Conservation (phyloP, 768 basidiomycete genomes). For the Naganishia randhawae region DNA sequence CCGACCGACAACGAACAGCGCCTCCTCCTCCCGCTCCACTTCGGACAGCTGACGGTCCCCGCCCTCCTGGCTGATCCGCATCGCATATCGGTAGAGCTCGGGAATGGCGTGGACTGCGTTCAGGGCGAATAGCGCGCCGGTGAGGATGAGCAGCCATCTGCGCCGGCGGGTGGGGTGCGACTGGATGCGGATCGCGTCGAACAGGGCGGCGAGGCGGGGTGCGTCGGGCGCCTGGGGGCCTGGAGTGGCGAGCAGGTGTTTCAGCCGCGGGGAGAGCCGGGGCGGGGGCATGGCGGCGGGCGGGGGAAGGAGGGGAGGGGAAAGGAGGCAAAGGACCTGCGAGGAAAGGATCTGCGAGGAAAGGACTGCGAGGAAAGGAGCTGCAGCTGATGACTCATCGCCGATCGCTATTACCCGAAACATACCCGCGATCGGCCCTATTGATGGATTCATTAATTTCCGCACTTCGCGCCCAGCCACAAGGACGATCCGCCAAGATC, state of each 20-base stretch:
- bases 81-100: conserved; percentile 11
- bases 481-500: not conserved
- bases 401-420: not conserved
- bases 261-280: not conserved
- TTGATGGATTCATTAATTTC: not conserved
- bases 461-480: not conserved
- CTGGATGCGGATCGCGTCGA: not conserved
- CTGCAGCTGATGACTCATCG: not conserved
- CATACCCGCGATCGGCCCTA: too few relatives aligned
- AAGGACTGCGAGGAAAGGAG: too few relatives aligned
- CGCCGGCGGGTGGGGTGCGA: too few relatives aligned
- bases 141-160: conserved; percentile 5
- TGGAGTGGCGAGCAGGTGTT: not conserved
- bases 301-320: too few relatives aligned
- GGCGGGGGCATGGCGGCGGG: too few relatives aligned
- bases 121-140: conserved; percentile 1
- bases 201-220: not conserved
- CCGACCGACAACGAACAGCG: conserved; percentile 5
- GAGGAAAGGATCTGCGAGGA: too few relatives aligned
- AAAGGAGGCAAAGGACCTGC: too few relatives aligned
- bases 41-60: not conserved
- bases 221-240: not conserved
- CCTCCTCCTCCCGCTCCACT: not conserved
- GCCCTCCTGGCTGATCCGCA: not conserved
- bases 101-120: conserved; percentile 6